Percentiles rank a stretch among this genome's conserved stretches.
Conservation (phyloP, 176 grass and related monocot genomes). For the Themeda triandra region DNA sequence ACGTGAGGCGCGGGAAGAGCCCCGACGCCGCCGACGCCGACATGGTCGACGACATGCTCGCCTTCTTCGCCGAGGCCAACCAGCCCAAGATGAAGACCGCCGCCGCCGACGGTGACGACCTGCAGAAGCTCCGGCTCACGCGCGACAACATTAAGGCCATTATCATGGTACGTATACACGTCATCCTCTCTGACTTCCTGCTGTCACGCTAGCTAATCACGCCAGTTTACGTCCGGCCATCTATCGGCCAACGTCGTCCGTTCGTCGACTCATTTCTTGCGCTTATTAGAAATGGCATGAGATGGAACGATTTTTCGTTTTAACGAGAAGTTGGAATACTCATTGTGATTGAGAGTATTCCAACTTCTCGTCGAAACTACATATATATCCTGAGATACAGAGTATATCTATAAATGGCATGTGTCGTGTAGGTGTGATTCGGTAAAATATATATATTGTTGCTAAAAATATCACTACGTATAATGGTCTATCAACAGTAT, state of each 20-base stretch:
- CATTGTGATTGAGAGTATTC: no score
- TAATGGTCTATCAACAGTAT: no score
- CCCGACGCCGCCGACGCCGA: constrained; percentile 62
- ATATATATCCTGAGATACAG: no score
- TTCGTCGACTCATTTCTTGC: not conserved
- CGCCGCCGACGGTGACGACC: constrained; percentile 40
- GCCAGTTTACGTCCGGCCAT: no score
- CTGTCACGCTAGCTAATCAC: not conserved
- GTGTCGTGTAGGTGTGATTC: no score
- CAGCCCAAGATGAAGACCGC: not conserved
- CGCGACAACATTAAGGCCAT: constrained; percentile 91
- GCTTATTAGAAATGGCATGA: not conserved
- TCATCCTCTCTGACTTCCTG: not conserved
- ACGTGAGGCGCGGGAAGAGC: constrained; percentile 55
- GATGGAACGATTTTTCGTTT: no score
- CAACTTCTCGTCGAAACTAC: no score
- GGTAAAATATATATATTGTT: no score
- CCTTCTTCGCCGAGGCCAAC: constrained; percentile 48
- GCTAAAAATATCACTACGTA: no score
- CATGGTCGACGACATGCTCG: constrained; percentile 96
- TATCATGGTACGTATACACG: constrained; percentile 66
- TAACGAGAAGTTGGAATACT: no score
- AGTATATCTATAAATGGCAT: no score
- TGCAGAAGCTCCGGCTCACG: constrained; percentile 62
- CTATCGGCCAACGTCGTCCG: not conserved